Conservation (phyloP, 371 early-diverging fungal genomes). For the Apophysomyces ossiformis region DNA sequence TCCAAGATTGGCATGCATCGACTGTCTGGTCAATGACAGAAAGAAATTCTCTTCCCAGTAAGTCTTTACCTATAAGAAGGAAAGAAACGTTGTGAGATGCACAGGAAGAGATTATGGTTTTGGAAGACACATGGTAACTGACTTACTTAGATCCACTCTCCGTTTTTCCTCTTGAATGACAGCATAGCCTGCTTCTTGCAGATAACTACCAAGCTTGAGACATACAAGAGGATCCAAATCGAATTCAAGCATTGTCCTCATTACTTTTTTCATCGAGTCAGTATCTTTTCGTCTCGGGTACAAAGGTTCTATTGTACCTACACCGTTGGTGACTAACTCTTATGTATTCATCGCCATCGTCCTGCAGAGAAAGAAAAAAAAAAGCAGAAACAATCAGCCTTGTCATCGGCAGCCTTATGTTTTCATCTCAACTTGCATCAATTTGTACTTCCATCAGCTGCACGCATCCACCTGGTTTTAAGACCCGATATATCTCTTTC, state of each 20-base stretch:
- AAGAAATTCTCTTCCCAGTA: slow-evolving; percentile 6
- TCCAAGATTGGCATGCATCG: slow-evolving; percentile 5
- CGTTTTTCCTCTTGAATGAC: not conserved
- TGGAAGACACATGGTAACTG: not conserved
- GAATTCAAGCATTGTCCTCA: not conserved
- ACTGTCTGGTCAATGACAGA: not conserved
- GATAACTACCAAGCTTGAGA: not conserved
- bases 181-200: not conserved
- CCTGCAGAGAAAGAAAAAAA: not conserved
- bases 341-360: not conserved
- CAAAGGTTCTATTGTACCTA: not conserved
- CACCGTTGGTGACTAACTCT: not conserved
- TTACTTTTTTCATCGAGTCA: not conserved
- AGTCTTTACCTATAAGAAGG: too few species aligned
- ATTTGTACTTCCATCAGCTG: slow-evolving; percentile 19
- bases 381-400: not conserved
- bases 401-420: not conserved
- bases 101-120: not conserved
- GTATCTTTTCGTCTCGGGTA: not conserved
- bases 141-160: not conserved
- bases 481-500: slow-evolving; percentile 18
- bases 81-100: too few species aligned
- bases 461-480: slow-evolving; percentile 21
- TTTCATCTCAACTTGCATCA: not conserved
- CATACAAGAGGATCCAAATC: not conserved